These are phyloP conservation scores for Saccharomyces hybrid DNA, from an alignment of 1,139 yeast species.

Conservation along the genomic window DNA sequence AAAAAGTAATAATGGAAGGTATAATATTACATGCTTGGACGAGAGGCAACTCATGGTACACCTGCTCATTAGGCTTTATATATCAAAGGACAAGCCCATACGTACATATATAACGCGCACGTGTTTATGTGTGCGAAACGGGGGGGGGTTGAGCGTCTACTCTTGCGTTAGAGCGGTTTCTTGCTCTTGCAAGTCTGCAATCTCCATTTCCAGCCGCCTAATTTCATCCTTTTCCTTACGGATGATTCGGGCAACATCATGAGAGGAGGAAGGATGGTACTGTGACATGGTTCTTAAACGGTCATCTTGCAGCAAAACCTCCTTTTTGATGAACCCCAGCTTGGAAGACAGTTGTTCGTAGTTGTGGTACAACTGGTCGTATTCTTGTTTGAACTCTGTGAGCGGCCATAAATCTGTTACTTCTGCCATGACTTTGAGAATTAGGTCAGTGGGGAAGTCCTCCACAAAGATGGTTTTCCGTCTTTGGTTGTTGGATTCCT, in stretches of 20 bases:
- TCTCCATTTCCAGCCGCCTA: slow-evolving; percentile 14
- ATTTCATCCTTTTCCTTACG: slow-evolving; percentile 15
- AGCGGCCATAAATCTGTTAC: slow-evolving; percentile 28
- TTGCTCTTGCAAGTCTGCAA: slow-evolving; percentile 16
- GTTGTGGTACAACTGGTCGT: slow-evolving; percentile 12
- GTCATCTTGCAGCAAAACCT: slow-evolving; percentile 22
- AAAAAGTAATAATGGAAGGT: not conserved
- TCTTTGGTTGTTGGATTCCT: slow-evolving; percentile 12
- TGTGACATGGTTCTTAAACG: slow-evolving; percentile 12
- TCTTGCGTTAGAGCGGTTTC: not conserved
- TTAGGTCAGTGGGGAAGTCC: slow-evolving; percentile 24
- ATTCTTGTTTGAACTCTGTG: slow-evolving; percentile 22
- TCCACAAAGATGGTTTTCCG: slow-evolving; percentile 30
- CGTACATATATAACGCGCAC: not conserved
- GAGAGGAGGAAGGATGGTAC: slow-evolving; percentile 10
- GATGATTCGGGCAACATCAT: slow-evolving; percentile 18
- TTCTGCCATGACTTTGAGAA: slow-evolving; percentile 24
- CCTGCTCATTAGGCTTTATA: not conserved
- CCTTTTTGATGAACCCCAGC: slow-evolving; percentile 13
- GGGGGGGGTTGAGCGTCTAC: not conserved
- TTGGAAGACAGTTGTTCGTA: slow-evolving; percentile 17
- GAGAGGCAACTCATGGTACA: not conserved
- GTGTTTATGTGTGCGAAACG: not conserved
- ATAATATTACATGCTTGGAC: not conserved
- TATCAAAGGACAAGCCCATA: not conserved